These are phyloP conservation scores for Cyclostephanos tholiformis DNA, from an alignment of 108 stramenopile species.

Conservation along the genomic window DNA sequence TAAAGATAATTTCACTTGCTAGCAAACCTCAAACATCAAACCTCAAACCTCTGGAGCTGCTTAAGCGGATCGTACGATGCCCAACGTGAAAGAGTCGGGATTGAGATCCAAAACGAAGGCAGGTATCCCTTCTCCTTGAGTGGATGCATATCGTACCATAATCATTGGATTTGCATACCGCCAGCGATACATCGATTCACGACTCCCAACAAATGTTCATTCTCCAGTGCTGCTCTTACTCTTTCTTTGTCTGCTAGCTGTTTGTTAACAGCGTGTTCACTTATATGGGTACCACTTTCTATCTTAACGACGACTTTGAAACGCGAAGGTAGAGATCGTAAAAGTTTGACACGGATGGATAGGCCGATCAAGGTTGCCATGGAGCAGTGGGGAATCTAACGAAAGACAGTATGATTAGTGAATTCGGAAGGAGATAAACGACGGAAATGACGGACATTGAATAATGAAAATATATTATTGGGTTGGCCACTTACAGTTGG, in stretches of 20 bases:
- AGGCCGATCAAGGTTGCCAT: conserved; percentile 99
- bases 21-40: background rate
- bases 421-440: background rate
- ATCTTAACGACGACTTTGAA: conserved; percentile 92
- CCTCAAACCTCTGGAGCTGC: background rate
- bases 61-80: background rate
- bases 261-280: conserved; percentile 95
- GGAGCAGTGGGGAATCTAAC: conserved; percentile 93
- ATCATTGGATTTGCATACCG: conserved; percentile 50
- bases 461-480: background rate
- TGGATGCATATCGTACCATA: background rate
- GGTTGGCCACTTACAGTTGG: conserved; percentile 54
- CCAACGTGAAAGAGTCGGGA: background rate
- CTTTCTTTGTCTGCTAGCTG: conserved; percentile 98
- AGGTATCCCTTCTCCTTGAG: background rate
- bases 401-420: background rate
- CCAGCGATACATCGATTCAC: conserved; percentile 95
- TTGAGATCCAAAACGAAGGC: no score
- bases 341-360: conserved; percentile 92
- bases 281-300: conserved; percentile 94
- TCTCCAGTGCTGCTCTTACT: conserved; percentile 98
- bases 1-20: background rate
- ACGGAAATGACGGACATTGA: background rate
- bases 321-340: conserved; percentile 86
- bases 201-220: conserved; percentile 93